Percentiles rank a stretch among this genome's conserved stretches.
These are phyloP conservation scores for Cordyceps cateniannulata DNA, from an alignment of 2,329 filamentous ascomycete genomes.

Conservation along the genomic window DNA sequence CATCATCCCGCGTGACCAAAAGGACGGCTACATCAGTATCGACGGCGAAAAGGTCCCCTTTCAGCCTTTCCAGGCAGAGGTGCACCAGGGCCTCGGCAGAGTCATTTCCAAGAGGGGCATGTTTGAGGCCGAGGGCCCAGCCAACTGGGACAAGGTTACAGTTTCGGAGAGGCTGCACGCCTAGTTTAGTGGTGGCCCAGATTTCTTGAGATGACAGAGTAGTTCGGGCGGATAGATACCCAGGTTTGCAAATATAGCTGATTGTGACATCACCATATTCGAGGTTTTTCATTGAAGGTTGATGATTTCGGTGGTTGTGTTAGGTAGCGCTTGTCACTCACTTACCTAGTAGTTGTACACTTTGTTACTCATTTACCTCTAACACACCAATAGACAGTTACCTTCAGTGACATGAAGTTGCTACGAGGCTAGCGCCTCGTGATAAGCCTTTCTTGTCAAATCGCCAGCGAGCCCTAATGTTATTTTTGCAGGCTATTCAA, in stretches of 20 bases:
- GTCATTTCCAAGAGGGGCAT: constrained; percentile 71
- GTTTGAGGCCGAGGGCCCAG: constrained; percentile 60
- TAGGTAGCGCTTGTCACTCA: too few relatives aligned
- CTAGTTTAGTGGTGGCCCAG: constrained; percentile 4
- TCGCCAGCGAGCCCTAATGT: too few relatives aligned
- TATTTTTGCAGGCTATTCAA: too few relatives aligned
- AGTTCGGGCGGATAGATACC: background rate
- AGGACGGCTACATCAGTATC: constrained; percentile 82
- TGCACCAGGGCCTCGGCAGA: constrained; percentile 75
- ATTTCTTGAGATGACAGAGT: background rate
- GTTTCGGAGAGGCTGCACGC: constrained; percentile 24
- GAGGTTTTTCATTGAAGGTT: background rate
- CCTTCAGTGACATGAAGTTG: too few relatives aligned
- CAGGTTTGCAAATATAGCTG: background rate
- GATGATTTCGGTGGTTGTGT: background rate
- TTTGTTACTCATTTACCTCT: too few relatives aligned
- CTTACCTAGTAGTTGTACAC: too few relatives aligned
- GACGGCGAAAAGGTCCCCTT: constrained; percentile 87
- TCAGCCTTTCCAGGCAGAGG: constrained; percentile 83
- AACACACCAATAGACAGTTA: too few relatives aligned
- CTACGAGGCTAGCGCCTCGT: too few relatives aligned
- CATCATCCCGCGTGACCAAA: constrained; percentile 66
- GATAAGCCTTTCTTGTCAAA: too few relatives aligned
- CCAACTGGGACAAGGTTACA: constrained; percentile 40
- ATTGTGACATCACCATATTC: background rate